Base-by-base conservation (phyloP, 192 early-diverging fungal genomes). In the Radiomyces spectabilis region DNA sequence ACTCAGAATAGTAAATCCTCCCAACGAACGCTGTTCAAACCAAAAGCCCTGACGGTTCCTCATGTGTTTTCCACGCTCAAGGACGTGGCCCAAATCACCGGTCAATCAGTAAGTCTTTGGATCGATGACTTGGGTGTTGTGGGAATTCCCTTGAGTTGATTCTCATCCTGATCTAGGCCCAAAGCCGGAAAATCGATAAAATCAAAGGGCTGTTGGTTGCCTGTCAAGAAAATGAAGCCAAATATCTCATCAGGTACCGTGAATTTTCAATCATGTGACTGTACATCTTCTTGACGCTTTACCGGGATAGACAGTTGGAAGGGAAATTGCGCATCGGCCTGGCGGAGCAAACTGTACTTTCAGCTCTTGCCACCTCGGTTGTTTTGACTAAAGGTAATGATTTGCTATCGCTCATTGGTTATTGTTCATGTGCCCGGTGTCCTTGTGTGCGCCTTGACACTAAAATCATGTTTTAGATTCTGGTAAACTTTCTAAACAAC, bases 301-400 rank as follows among this genome's bases (percentile, higher is more conserved):
- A 27, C 18, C 52, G 32, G 9, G 19, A 43, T 68, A 84, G 91
- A 41, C 88, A 86, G 16, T 63, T 94, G 32, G 92, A 94, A 65
- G 97, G 95, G 35, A 93, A 95, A 57, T 74, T 99, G 46, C 83
- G 97, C 19, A 97, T 99, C 55, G 94, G 95, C 24, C 69, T 99
- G 21, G 97, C 95, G 1, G 95, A 97, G 66, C 80, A 91, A 61
- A 94, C 93, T 0, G 84, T 99, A 16, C 77, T 96, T 29, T 80
- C 81, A 9, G 83, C 92, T 10, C 78, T 99, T 22, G 89, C 91
- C n/a, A 87, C 94, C 25, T 87, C 95, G 0, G 76, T 84, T 45
- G 82, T 89, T 2, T 44, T 86, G 33, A 74, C 72, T 21, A 73
- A 84, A 38, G 62, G 71, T 38, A 61, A 79, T 80, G 59, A 61